phyloP scores from a whole-genome alignment of 73 alveolate species.

The Tetrahymena elliotti region DNA sequence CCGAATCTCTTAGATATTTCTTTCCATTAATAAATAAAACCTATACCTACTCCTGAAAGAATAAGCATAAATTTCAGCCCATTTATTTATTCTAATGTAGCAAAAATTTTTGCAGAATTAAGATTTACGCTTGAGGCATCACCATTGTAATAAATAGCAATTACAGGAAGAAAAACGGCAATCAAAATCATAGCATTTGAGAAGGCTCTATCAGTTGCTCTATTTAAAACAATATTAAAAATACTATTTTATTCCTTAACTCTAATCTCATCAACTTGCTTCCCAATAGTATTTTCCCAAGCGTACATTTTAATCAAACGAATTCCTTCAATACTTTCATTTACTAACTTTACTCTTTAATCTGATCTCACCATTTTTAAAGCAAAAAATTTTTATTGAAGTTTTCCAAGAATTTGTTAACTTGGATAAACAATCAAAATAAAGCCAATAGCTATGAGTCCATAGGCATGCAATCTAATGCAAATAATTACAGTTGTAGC shows the following conservation, averaged over 20 bases:
- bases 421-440: not conserved
- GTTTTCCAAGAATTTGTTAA: not conserved
- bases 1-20: not conserved
- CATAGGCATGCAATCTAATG: slow-evolving; percentile 6
- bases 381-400: not conserved
- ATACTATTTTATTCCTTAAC: not conserved
- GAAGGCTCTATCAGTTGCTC: slow-evolving; percentile 14
- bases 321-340: slow-evolving; percentile 13
- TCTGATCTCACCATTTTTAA: not conserved
- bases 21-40: not conserved
- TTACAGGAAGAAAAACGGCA: not conserved
- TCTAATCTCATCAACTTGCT: not conserved
- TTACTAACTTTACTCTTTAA: slow-evolving; percentile 3
- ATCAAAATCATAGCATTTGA: not conserved
- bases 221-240: not conserved
- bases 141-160: not conserved
- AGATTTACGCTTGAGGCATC: not conserved
- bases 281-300: slow-evolving; percentile 6
- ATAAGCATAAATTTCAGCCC: not conserved
- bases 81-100: slow-evolving; percentile 1
- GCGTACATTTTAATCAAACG: slow-evolving; percentile 24
- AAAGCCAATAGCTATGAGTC: not conserved
- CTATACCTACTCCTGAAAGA: not conserved
- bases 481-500: not conserved
- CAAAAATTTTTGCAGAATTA: not conserved